Conservation (phyloP, 2,329 filamentous ascomycete species). For the Eutypa lata region DNA sequence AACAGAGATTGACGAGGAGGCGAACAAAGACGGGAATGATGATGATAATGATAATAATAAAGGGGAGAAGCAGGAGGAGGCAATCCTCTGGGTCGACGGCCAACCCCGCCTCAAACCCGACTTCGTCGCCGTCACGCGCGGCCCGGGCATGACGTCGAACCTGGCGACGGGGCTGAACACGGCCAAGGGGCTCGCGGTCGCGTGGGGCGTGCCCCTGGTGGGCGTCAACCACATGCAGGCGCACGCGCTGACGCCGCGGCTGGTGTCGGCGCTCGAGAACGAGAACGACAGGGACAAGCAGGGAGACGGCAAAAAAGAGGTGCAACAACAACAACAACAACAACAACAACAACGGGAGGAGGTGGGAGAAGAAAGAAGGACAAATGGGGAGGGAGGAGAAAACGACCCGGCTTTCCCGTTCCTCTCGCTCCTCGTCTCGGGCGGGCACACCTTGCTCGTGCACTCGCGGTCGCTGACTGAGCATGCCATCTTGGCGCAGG, state of each 20-base stretch:
- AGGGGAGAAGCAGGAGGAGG: conserved; percentile 11
- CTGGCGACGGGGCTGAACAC: conserved; percentile 75
- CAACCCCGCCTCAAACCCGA: conserved; percentile 57
- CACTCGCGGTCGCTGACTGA: conserved; percentile 65
- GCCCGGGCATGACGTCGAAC: conserved; percentile 82
- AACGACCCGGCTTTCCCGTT: conserved; percentile 69
- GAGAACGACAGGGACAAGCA: conserved; percentile 8
- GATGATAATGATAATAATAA: no score
- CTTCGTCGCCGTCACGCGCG: conserved; percentile 84
- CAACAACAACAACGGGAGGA: conserved; percentile 4
- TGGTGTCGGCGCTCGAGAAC: conserved; percentile 61
- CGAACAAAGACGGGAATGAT: conserved; percentile 7
- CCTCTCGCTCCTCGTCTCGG: conserved; percentile 83
- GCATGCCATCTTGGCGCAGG: conserved; percentile 71
- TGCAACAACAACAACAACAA: conserved; percentile 1
- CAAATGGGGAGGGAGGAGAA: neutral
- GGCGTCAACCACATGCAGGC: conserved; percentile 98
- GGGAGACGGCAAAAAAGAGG: neutral
- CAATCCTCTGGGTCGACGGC: conserved; percentile 23
- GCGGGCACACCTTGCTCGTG: conserved; percentile 86
- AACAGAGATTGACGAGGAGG: neutral
- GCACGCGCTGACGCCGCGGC: conserved; percentile 82
- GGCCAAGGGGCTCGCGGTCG: conserved; percentile 82
- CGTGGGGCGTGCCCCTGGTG: conserved; percentile 78
- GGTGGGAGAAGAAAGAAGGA: conserved; percentile 7